Conservation (phyloP, 305 asterid species). For the Rubia peregrina region DNA sequence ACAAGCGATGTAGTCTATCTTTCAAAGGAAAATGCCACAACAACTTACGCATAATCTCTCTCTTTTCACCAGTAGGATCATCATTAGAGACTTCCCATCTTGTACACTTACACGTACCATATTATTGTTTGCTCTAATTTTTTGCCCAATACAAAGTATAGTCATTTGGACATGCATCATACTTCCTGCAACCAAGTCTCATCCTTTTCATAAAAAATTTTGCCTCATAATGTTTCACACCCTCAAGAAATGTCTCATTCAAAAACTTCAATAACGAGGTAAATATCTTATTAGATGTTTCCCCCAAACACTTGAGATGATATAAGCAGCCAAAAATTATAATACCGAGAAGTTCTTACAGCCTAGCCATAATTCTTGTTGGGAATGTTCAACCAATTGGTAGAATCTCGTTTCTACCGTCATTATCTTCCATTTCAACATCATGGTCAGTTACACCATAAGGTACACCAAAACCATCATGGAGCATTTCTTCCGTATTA, state of each 20-base stretch:
- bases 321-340: slow-evolving; percentile 4
- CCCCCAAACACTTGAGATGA: slow-evolving; percentile 11
- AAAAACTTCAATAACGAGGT: background rate
- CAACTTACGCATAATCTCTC: too few relatives aligned
- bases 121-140: too few relatives aligned
- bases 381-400: slow-evolving; percentile 10
- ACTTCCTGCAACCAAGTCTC: too few relatives aligned
- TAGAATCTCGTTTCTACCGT: slow-evolving; percentile 6
- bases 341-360: slow-evolving; percentile 13
- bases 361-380: slow-evolving; percentile 1
- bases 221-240: background rate
- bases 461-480: background rate
- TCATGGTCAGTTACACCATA: background rate
- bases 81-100: too few relatives aligned
- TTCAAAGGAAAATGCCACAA: too few relatives aligned
- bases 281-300: slow-evolving; percentile 1
- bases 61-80: too few relatives aligned
- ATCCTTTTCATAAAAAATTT: too few relatives aligned
- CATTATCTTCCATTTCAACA: background rate
- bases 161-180: background rate
- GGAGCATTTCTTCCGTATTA: background rate
- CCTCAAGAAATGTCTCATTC: background rate
- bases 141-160: background rate
- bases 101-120: too few relatives aligned
- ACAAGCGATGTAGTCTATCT: too few relatives aligned